Evolutionary conservation across 768 basidiomycete genomes (phyloP), one percentile per base, ranked within the genome.

Genomic region (Amanita subjunquillea): DNA sequence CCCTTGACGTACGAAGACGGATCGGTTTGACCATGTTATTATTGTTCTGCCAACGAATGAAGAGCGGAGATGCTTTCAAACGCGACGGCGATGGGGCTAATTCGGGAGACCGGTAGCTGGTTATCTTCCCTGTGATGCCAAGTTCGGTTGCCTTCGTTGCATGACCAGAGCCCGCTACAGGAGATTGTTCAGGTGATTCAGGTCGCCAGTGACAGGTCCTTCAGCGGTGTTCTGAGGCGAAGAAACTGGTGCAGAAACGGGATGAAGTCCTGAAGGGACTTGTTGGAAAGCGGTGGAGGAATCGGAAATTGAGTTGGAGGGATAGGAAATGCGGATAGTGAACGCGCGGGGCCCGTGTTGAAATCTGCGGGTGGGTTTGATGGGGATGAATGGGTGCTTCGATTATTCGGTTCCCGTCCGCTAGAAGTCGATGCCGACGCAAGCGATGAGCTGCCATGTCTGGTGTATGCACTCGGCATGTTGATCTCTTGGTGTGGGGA

Each of bases 231-330:
- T 20, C 39, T 30, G 39, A 15, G 41, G 20, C 20, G 38, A 17
- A 22, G 27, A 17, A 8, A 29, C n/a, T n/a, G 49, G 23, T 10
- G 10, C 32, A 13, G 50, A 41, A 30, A 32, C 29, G 40, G 41
- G 38, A 10, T 50, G 27, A 38, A 40, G 23, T 38, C 37, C 48
- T 9, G 48, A 49, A 39, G 48, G 12, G 10, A 22, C 27, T 20
- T 15, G 22, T 45, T 52, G 43, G 43, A 52, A 46, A 25, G 30
- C 39, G 43, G 51, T 9, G 51, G 43, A 13, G 51, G 86, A 12
- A 83, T 65, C 10, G 86, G 86, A 54, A 83, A 78, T 62, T 87
- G 85, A 0, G 78, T 79, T 0, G 87, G 87, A 13, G 87, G 87
- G 0, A 75, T 65, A 22, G 87, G 87, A 63, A 89, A 89, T 0